These are phyloP conservation scores for Syzygium malaccense DNA, from an alignment of 441 rosid genomes.

Conservation along the genomic window DNA sequence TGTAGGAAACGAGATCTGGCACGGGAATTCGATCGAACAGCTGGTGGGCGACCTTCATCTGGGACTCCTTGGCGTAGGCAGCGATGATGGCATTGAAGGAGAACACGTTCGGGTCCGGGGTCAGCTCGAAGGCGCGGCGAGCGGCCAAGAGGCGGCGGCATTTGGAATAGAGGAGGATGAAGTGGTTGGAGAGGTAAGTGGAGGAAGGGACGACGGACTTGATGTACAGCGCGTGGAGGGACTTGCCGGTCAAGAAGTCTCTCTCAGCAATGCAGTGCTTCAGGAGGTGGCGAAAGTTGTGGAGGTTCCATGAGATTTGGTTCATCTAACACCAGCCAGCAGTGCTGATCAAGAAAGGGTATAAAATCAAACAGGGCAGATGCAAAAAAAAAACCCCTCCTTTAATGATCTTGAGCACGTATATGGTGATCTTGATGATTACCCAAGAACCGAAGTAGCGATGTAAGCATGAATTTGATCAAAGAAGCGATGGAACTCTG, in stretches of 20 bases:
- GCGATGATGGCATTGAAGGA: slow-evolving; percentile 64
- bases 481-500: not conserved
- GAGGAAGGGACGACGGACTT: slow-evolving; percentile 53
- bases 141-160: slow-evolving; percentile 52
- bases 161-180: slow-evolving; percentile 80
- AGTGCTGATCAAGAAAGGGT: not conserved
- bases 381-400: not conserved
- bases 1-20: slow-evolving; percentile 69
- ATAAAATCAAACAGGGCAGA: not conserved
- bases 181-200: slow-evolving; percentile 80
- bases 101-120: slow-evolving; percentile 56
- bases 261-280: slow-evolving; percentile 38
- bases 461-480: not conserved
- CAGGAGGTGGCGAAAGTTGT: slow-evolving; percentile 39
- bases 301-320: slow-evolving; percentile 34
- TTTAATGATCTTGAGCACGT: not conserved
- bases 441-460: not conserved
- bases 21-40: slow-evolving; percentile 78
- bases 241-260: slow-evolving; percentile 50
- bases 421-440: not conserved
- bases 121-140: slow-evolving; percentile 33
- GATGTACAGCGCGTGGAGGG: slow-evolving; percentile 61
- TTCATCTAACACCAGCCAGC: slow-evolving; percentile 31
- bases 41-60: slow-evolving; percentile 33
- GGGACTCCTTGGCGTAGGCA: slow-evolving; percentile 43